Percentiles rank a stretch among this genome's conserved stretches.
Conservation (phyloP, 257 asterid genomes). For the Misopates orontium region DNA sequence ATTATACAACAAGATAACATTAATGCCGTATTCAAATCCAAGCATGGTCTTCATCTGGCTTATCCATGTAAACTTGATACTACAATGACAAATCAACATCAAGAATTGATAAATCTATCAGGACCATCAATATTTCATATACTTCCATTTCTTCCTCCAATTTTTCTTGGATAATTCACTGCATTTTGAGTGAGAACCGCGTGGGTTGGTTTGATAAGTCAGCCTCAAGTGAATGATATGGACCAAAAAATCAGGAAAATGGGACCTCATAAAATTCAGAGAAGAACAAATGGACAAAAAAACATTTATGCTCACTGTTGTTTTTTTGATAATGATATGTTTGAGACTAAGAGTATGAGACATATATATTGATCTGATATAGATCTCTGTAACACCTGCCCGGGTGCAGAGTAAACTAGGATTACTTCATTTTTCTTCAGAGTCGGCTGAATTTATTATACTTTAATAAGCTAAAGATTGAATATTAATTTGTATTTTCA, state of each 20-base stretch:
- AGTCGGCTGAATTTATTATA: too few relatives aligned
- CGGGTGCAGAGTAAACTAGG: slow-evolving; percentile 47
- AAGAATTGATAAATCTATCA: neutral
- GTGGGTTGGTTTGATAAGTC: too few relatives aligned
- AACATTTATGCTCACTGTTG: slow-evolving; percentile 28
- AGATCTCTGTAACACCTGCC: slow-evolving; percentile 56
- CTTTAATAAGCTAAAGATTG: too few relatives aligned
- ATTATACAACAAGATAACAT: too few relatives aligned
- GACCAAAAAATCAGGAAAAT: slow-evolving; percentile 31
- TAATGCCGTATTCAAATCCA: too few relatives aligned
- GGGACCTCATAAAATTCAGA: slow-evolving; percentile 34
- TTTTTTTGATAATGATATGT: slow-evolving; percentile 19
- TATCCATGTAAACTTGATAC: neutral
- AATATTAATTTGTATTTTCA: neutral
- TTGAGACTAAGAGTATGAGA: slow-evolving; percentile 40
- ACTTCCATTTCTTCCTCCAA: neutral
- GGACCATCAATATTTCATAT: neutral
- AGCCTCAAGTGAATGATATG: too few relatives aligned
- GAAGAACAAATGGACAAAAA: slow-evolving; percentile 45
- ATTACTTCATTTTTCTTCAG: slow-evolving; percentile 32
- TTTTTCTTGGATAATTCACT: neutral
- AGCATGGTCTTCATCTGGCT: too few relatives aligned
- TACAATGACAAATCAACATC: neutral
- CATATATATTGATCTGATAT: slow-evolving; percentile 65
- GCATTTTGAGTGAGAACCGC: too few relatives aligned